These are phyloP conservation scores for Verticillium klebahnii DNA, from an alignment of 2,329 filamentous ascomycete genomes.

Conservation along the genomic window DNA sequence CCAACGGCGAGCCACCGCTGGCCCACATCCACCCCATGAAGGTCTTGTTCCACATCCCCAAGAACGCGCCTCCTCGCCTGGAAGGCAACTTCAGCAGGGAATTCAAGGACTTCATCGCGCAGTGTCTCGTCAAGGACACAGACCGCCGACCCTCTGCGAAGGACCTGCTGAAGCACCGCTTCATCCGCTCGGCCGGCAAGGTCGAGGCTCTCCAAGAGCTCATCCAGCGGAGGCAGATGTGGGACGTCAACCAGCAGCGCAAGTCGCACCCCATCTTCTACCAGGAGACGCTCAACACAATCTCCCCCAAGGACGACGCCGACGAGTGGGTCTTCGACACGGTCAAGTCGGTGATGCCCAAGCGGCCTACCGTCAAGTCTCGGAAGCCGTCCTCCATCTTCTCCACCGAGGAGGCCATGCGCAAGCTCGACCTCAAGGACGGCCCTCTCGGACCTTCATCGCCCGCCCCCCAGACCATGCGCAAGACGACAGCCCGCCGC, in stretches of 20 bases:
- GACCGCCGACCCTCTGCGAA: slow-evolving; percentile 79
- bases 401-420: slow-evolving; percentile 55
- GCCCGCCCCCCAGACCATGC: slow-evolving; percentile 49
- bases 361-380: slow-evolving; percentile 46
- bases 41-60: slow-evolving; percentile 85
- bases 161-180: slow-evolving; percentile 82
- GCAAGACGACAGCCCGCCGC: slow-evolving; percentile 52
- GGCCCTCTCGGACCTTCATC: slow-evolving; percentile 54
- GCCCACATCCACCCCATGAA: slow-evolving; percentile 89
- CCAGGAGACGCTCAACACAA: slow-evolving; percentile 79
- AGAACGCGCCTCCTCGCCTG: slow-evolving; percentile 76
- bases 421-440: slow-evolving; percentile 57
- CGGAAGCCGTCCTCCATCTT: slow-evolving; percentile 55
- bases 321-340: slow-evolving; percentile 97
- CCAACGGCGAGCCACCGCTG: slow-evolving; percentile 83
- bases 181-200: slow-evolving; percentile 82
- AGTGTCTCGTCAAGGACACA: slow-evolving; percentile 89
- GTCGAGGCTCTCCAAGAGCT: slow-evolving; percentile 84
- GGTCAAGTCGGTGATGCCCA: slow-evolving; percentile 66
- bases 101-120: slow-evolving; percentile 89
- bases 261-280: slow-evolving; percentile 78
- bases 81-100: slow-evolving; percentile 84
- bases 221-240: slow-evolving; percentile 76
- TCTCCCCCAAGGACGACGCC: slow-evolving; percentile 62
- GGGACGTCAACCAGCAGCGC: slow-evolving; percentile 67